Evolutionary conservation across 2,329 filamentous ascomycete species (phyloP), one percentile per base, ranked within the genome.

Genomic region (Nigrospora sphaerica): DNA sequence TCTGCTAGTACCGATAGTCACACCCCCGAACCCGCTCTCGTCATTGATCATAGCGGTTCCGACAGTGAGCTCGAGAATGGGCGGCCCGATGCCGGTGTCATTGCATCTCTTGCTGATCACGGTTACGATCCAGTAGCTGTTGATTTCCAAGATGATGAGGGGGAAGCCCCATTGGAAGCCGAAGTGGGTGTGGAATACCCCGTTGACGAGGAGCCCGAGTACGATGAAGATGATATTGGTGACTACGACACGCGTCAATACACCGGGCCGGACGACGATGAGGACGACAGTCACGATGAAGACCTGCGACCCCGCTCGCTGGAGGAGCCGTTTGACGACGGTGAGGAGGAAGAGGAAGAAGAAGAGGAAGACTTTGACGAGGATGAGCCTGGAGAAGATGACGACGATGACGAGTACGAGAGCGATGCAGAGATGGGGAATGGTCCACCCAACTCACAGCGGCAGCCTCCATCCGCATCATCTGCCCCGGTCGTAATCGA

Each of bases 191-290:
- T 52, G 3, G 37, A 53, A 53, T 2, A 45, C 34, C 52, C 49
- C 1, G 50, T 52, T 10, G 50, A 49, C 1, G 53, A 52, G 1
- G 49, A 60, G 39, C 53, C 51, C 14, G 60, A 58, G 45, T 61
- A 62, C 28, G 58, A 62, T 19, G 50, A 47, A 12, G 53, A 60
- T 9, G 61, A 62, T 42, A 60, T 61, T 32, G 60, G 61, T 12
- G 60, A 63, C 32, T 62, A 63, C 42, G 59, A 63, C 41, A 58
- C 56, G 12, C 52, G 57, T 19, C 60, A 57, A 44, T 62, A 63
- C 36, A 46, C 52, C 17, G 52, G 52, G 3, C 59, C 58, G 36
- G 54, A 56, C 40, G 60, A 63, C 33, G 61, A 64, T 34, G 60
- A 63, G 32, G 61, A 63, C 17, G 61, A 60, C 42, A 60, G 55